Conservation (phyloP, 1,284 basidiomycete genomes). For the Cryptococcus sp. region DNA sequence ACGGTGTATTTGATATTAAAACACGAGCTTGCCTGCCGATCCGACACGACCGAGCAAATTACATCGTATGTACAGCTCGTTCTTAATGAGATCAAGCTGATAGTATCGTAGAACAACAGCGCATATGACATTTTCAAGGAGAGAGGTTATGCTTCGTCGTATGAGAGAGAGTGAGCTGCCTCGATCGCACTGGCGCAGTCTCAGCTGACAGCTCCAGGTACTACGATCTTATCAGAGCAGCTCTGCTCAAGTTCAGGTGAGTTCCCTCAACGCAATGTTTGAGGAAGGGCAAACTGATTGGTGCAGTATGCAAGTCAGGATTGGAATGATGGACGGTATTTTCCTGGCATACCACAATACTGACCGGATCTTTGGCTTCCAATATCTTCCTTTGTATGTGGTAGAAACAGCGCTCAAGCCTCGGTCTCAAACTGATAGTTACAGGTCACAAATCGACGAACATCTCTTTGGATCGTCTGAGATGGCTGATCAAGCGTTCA, state of each 20-base stretch:
- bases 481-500: slow-evolving; percentile 71
- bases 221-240: slow-evolving; percentile 86
- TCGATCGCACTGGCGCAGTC: background rate
- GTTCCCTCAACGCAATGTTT: slow-evolving; percentile 10
- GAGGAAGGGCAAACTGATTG: background rate
- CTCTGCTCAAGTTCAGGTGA: slow-evolving; percentile 90
- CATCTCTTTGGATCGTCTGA: slow-evolving; percentile 64
- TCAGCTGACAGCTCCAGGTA: slow-evolving; percentile 48
- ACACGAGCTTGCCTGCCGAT: slow-evolving; percentile 83
- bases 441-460: slow-evolving; percentile 72
- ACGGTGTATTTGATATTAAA: slow-evolving; percentile 93
- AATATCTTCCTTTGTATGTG: slow-evolving; percentile 69
- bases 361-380: slow-evolving; percentile 82
- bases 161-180: slow-evolving; percentile 63
- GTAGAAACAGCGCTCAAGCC: background rate
- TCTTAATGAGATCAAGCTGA: background rate
- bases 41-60: slow-evolving; percentile 80
- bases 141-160: slow-evolving; percentile 65
- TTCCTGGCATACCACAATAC: slow-evolving; percentile 96
- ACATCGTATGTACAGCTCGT: slow-evolving; percentile 54
- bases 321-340: slow-evolving; percentile 96
- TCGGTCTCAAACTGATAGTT: background rate
- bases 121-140: slow-evolving; percentile 66
- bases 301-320: slow-evolving; percentile 82
- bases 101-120: slow-evolving; percentile 50